These are phyloP conservation scores for Aspergillus fijiensis DNA, from an alignment of 2,329 filamentous ascomycete species.

Conservation along the genomic window DNA sequence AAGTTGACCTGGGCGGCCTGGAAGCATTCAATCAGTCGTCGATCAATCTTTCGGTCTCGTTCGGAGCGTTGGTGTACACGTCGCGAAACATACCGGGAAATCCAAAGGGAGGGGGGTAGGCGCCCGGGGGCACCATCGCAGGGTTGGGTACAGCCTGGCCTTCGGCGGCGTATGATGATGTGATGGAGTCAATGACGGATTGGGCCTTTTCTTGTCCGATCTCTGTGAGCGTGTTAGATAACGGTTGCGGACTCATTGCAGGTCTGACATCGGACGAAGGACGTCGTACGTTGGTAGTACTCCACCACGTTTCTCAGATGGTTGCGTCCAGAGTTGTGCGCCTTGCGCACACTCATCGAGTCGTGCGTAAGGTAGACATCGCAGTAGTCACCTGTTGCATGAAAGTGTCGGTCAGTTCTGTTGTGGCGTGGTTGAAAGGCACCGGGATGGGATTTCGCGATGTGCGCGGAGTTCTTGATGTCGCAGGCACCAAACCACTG, in stretches of 20 bases:
- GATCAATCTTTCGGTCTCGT: background rate
- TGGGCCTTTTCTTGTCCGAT: conserved; percentile 99
- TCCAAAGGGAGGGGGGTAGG: conserved; percentile 57
- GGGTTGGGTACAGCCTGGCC: conserved; percentile 84
- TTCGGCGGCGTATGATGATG: conserved; percentile 89
- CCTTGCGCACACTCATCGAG: conserved; percentile 99
- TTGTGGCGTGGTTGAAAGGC: background rate
- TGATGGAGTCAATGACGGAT: conserved; percentile 97
- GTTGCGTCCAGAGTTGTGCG: conserved; percentile 94
- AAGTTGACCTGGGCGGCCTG: conserved; percentile 41
- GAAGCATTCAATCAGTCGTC: background rate
- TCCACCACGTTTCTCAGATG: conserved; percentile 96
- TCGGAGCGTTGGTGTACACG: background rate
- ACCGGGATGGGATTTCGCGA: background rate
- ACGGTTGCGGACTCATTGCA: background rate
- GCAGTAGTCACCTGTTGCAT: conserved; percentile 77
- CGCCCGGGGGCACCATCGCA: conserved; percentile 65
- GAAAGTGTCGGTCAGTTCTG: conserved; percentile 11
- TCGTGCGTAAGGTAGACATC: conserved; percentile 99
- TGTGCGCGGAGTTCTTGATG: conserved; percentile 1
- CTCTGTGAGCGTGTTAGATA: conserved; percentile 54
- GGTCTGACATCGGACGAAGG: background rate
- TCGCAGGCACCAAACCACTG: background rate
- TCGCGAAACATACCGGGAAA: conserved; percentile 57
- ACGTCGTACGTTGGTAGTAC: conserved; percentile 81